phyloP scores from a whole-genome alignment of 75 land plant species.

The Selaginella tamariscina region DNA sequence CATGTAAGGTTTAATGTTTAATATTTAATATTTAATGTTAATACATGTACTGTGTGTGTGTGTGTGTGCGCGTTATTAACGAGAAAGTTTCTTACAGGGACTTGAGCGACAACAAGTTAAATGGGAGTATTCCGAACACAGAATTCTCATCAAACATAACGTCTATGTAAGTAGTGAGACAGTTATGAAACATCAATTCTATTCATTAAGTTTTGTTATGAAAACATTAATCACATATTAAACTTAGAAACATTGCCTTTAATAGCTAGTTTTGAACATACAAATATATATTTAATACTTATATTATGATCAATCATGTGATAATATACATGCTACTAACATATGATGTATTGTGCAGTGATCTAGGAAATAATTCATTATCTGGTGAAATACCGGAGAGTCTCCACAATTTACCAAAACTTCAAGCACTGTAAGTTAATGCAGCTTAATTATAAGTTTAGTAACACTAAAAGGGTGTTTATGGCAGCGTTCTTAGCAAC shows the following conservation, averaged over 20 bases:
- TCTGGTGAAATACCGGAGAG: neutral
- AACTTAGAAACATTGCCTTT: too few relatives aligned
- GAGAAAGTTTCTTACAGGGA: neutral
- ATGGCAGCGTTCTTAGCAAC: neutral
- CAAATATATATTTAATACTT: too few relatives aligned
- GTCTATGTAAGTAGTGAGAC: constrained; percentile 11
- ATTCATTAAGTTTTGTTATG: neutral
- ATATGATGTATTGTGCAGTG: too few relatives aligned
- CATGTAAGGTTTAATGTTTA: neutral
- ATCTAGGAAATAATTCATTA: neutral
- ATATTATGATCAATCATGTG: too few relatives aligned
- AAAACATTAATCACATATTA: too few relatives aligned
- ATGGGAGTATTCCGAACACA: neutral
- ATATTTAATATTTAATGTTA: neutral
- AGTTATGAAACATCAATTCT: too few relatives aligned
- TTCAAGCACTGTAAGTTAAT: constrained; percentile 1
- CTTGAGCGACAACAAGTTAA: constrained; percentile 16
- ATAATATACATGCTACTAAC: too few relatives aligned
- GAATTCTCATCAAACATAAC: constrained; percentile 7
- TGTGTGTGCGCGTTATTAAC: neutral
- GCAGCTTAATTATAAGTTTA: neutral
- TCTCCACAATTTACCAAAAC: neutral
- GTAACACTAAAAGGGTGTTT: too few relatives aligned
- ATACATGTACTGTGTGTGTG: neutral
- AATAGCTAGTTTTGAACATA: too few relatives aligned